These are phyloP conservation scores for Hemileccinum rubropunctum DNA, from an alignment of 768 basidiomycete species.

Conservation along the genomic window DNA sequence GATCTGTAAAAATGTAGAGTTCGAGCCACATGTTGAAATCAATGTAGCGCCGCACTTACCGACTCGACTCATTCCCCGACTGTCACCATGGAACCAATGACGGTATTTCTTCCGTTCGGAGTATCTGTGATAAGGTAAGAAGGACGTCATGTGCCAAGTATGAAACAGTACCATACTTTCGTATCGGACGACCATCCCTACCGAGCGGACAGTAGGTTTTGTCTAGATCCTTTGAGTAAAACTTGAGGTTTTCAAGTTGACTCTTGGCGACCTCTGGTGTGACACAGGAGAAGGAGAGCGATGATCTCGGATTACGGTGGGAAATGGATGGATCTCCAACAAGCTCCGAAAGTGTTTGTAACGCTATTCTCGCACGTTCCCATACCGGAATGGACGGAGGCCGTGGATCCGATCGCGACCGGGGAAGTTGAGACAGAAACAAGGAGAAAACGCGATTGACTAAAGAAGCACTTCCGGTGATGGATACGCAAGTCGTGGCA, in stretches of 20 bases:
- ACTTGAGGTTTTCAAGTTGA: slow-evolving; percentile 48
- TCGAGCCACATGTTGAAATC: slow-evolving; percentile 3
- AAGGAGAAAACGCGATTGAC: slow-evolving; percentile 61
- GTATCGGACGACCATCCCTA: slow-evolving; percentile 54
- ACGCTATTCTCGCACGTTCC: slow-evolving; percentile 55
- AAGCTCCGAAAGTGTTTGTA: slow-evolving; percentile 53
- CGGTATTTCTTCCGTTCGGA: slow-evolving; percentile 51
- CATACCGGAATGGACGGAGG: slow-evolving; percentile 33
- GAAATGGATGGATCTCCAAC: slow-evolving; percentile 43
- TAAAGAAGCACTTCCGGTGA: slow-evolving; percentile 55
- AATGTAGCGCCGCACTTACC: slow-evolving; percentile 34
- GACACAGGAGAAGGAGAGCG: slow-evolving; percentile 68
- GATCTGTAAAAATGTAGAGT: slow-evolving; percentile 16
- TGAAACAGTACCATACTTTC: slow-evolving; percentile 46
- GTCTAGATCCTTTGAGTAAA: slow-evolving; percentile 44
- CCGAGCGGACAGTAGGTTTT: slow-evolving; percentile 56
- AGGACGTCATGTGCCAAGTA: not conserved
- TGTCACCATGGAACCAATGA: slow-evolving; percentile 64
- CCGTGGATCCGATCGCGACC: slow-evolving; percentile 45
- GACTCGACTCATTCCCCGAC: slow-evolving; percentile 53
- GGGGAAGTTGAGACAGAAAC: slow-evolving; percentile 58
- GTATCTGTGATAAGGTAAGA: slow-evolving; percentile 37
- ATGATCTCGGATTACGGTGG: slow-evolving; percentile 52
- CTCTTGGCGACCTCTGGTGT: slow-evolving; percentile 47
- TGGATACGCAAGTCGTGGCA: slow-evolving; percentile 51